Base-by-base conservation (phyloP, 1,139 yeast species). In the Candida sp. region DNA sequence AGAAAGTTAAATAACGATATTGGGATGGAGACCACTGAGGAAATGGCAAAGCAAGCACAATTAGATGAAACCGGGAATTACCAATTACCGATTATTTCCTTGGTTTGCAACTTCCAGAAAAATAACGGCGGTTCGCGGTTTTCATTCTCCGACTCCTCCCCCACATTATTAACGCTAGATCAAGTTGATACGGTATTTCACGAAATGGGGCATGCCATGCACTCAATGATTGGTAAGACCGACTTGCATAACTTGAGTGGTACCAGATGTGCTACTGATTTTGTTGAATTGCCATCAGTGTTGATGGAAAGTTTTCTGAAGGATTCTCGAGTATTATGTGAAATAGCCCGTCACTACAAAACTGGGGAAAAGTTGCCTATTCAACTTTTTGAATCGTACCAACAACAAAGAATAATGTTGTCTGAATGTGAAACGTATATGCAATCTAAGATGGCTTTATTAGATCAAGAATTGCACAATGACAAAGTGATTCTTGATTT, bases 161-260 rank as follows among this genome's bases (percentile, higher is more conserved):
- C 77, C 5, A 68, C 77, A 0, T 68, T 88, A 22, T 66, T 93
- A 35, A 73, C 84, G 6, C 73, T 88, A 48, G 81, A 77, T 45
- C 98, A 95, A 57, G 91, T 93, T 4, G 96, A 91, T 56, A 93
- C 99, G 0, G 68, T 93, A 30, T 93, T 95, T 68, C 99, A 93
- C 64, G 99, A 93, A 64, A 90, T 93, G 96, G 99, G 99, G 1
- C 99, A 93, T 65, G 99, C 99, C 2, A 87, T 93, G 82, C 99
- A 93, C 62, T 89, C 97, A 5, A 91, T 93, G 97, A 70, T 93
- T 25, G 99, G 98, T 0, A 75, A 93, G 48, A 93, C 99, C 0
- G 77, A 83, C 39, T 68, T 93, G 41, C 99, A 95, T 59, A 95
- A 91, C 58, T 84, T 93, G 12, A 84, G 95, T 22, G 99, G 99